These are phyloP conservation scores for Entomophthora muscae DNA, from an alignment of 371 early-diverging fungal species.

Conservation along the genomic window DNA sequence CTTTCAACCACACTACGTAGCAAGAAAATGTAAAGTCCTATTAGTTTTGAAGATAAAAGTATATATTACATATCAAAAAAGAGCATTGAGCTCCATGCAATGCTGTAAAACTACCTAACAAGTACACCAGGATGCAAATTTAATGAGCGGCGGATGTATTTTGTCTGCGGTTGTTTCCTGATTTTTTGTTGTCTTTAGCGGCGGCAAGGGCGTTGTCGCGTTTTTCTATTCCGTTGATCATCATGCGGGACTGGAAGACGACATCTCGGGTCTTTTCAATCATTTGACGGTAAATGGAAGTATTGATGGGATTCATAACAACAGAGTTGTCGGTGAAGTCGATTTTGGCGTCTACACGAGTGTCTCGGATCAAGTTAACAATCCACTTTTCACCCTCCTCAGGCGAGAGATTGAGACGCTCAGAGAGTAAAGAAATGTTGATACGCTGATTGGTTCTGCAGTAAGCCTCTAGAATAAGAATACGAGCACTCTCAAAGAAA, in stretches of 20 bases:
- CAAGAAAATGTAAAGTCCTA: too few relatives aligned
- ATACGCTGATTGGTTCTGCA: constrained; percentile 89
- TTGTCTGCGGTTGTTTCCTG: neutral
- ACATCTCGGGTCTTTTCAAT: constrained; percentile 83
- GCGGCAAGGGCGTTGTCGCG: constrained; percentile 25
- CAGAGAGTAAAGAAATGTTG: constrained; percentile 63
- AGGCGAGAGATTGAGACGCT: constrained; percentile 63
- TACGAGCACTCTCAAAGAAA: constrained; percentile 81
- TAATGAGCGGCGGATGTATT: neutral
- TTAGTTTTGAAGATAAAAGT: too few relatives aligned
- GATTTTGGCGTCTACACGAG: constrained; percentile 89
- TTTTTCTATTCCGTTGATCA: constrained; percentile 80
- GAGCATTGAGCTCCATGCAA: too few relatives aligned
- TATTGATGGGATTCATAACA: constrained; percentile 69
- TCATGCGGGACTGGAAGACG: constrained; percentile 72
- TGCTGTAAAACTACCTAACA: too few relatives aligned
- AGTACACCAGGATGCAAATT: constrained; percentile 13
- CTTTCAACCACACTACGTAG: too few relatives aligned
- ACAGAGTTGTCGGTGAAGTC: constrained; percentile 74
- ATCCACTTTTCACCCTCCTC: constrained; percentile 94
- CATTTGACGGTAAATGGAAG: constrained; percentile 80
- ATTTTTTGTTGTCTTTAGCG: neutral
- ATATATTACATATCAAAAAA: too few relatives aligned
- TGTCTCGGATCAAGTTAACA: constrained; percentile 85
- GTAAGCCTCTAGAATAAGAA: constrained; percentile 86